Conservation (phyloP, 257 asterid species). For the Marsdenia floribunda region DNA sequence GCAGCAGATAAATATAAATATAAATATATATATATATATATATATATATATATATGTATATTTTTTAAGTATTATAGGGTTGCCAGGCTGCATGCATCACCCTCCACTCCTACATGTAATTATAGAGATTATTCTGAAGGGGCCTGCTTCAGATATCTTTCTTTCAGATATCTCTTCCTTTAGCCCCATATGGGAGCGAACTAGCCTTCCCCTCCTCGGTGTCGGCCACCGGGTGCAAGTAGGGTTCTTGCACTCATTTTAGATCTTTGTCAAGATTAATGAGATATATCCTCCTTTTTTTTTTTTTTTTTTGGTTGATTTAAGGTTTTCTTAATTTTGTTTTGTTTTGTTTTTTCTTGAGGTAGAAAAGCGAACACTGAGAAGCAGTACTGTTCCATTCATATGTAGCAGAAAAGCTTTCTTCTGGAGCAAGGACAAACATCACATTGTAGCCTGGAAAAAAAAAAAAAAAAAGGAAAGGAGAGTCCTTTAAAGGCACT, state of each 20-base stretch:
- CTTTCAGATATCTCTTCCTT: constrained; percentile 3
- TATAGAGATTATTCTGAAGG: constrained; percentile 16
- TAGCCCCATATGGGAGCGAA: not conserved
- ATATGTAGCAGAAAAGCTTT: not conserved
- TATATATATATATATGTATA: too few species aligned
- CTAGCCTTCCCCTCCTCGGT: not conserved
- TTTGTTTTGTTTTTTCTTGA: too few species aligned
- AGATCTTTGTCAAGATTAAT: not conserved
- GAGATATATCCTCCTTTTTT: not conserved
- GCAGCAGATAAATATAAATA: not conserved
- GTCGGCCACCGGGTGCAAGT: not conserved
- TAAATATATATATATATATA: too few species aligned
- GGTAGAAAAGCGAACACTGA: constrained; percentile 4
- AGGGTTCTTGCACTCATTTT: constrained; percentile 5
- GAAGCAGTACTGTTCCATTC: constrained; percentile 12
- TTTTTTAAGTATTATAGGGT: constrained; percentile 11
- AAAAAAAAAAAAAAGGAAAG: not conserved
- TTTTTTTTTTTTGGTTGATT: not conserved
- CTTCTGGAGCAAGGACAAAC: not conserved
- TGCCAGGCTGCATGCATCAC: constrained; percentile 5
- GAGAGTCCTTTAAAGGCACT: not conserved
- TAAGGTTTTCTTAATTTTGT: not conserved
- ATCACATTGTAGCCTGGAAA: constrained; percentile 13
- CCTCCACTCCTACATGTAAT: constrained; percentile 10
- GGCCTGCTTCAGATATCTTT: constrained; percentile 22